Evolutionary conservation across 352 stramenopile genomes (phyloP).

Genomic region (Phytopythium delawarense): DNA sequence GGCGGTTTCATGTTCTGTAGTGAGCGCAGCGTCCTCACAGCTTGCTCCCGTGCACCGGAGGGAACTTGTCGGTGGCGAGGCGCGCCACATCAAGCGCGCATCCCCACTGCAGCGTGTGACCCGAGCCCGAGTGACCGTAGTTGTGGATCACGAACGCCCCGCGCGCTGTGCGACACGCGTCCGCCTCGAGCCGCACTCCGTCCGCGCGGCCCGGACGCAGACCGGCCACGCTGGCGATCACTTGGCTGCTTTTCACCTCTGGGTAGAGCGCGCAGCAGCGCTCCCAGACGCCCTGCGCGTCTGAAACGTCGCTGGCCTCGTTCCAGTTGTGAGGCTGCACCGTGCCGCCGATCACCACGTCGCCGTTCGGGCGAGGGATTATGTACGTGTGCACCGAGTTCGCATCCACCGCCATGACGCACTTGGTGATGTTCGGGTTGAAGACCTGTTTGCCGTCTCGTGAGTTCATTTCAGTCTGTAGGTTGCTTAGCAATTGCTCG

Average conservation of each 20-base stretch:
- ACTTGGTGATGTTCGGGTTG: conserved; percentile 49
- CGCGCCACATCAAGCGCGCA: conserved; percentile 51
- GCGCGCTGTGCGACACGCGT: conserved; percentile 20
- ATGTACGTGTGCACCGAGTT: conserved; percentile 64
- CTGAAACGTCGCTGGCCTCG: conserved; percentile 25
- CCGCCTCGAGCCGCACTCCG: conserved; percentile 46
- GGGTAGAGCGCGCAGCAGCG: conserved; percentile 41
- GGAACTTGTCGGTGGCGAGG: conserved; percentile 14
- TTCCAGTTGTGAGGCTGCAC: conserved; percentile 62
- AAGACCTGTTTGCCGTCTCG: conserved; percentile 15
- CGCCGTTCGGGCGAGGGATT: conserved; percentile 48
- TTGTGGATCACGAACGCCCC: conserved; percentile 65
- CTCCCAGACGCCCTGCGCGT: conserved; percentile 46
- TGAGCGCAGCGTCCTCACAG: not conserved
- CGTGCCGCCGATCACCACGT: conserved; percentile 62
- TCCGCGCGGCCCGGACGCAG: conserved; percentile 35
- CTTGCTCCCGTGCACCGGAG: not conserved
- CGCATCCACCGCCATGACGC: conserved; percentile 36
- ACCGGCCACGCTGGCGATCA: conserved; percentile 35
- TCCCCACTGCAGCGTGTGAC: conserved; percentile 68
- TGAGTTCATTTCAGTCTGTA: not conserved
- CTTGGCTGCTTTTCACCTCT: conserved; percentile 32
- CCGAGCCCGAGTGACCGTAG: conserved; percentile 61
- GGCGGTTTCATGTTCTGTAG: not conserved
- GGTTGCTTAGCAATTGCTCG: not conserved